Conservation (phyloP, 306 rosid species). For the Pachyrhizus erosus region DNA sequence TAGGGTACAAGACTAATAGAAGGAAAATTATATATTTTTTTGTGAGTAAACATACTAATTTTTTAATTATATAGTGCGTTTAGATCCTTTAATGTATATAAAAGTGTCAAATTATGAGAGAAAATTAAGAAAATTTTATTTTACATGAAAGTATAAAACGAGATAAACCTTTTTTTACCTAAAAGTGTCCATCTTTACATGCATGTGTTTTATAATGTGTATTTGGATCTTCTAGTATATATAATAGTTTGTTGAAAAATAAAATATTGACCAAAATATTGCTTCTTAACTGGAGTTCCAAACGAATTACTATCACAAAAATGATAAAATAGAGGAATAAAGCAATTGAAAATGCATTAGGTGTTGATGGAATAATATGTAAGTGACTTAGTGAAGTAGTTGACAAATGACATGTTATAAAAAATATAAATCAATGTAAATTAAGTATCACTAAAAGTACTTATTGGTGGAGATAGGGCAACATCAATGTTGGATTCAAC, state of each 20-base stretch:
- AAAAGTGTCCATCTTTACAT: not conserved
- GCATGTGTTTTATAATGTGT: not conserved
- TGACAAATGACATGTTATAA: constrained; percentile 18
- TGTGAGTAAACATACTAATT: not conserved
- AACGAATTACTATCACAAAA: constrained; percentile 29
- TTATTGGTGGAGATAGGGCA: constrained; percentile 78
- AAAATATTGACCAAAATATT: constrained; percentile 19
- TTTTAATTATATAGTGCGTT: not conserved
- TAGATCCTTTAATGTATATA: not conserved
- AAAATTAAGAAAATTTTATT: no score
- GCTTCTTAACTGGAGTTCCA: constrained; percentile 26
- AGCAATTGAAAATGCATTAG: constrained; percentile 13
- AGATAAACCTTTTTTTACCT: constrained; percentile 1
- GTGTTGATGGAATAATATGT: constrained; percentile 6
- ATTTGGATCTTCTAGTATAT: not conserved
- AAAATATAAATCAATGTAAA: constrained; percentile 21
- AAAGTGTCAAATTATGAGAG: not conserved
- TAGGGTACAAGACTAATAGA: not conserved
- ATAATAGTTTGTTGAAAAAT: not conserved
- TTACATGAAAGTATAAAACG: no score
- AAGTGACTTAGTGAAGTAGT: not conserved
- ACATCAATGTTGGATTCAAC: constrained; percentile 70
- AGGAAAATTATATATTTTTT: not conserved
- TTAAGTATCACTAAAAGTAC: constrained; percentile 41
- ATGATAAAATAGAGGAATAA: constrained; percentile 18